Conservation (phyloP, 2,329 filamentous ascomycete species). For the Colletotrichum sp. region DNA sequence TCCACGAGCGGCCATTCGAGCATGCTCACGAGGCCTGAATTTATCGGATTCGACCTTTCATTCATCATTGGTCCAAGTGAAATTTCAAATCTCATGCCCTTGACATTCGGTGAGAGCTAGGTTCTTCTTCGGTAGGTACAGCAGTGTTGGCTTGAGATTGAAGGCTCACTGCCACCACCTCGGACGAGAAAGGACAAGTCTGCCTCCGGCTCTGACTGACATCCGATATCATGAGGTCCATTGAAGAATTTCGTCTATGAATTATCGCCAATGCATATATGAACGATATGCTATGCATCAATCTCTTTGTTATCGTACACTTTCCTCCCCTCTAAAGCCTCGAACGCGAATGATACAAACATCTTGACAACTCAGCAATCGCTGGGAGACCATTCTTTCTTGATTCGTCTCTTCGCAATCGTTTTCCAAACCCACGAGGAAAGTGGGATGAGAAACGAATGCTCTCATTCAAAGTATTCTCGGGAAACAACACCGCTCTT, state of each 20-base stretch:
- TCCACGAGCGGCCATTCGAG: background rate
- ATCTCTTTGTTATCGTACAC: background rate
- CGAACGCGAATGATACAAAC: background rate
- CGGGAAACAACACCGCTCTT: background rate
- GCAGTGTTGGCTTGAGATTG: background rate
- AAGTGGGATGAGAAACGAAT: background rate
- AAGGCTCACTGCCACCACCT: background rate
- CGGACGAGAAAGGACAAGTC: background rate
- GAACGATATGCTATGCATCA: background rate
- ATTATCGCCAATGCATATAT: background rate
- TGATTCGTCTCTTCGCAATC: background rate
- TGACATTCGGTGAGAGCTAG: background rate
- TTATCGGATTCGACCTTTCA: background rate
- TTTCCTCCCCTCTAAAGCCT: background rate
- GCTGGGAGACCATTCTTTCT: background rate
- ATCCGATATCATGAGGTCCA: background rate
- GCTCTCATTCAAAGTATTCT: accelerated
- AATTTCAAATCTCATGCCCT: background rate
- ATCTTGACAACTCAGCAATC: background rate
- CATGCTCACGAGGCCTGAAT: background rate
- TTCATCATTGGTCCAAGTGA: background rate
- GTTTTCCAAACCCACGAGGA: accelerated
- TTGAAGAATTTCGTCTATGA: background rate
- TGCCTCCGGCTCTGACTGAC: background rate
- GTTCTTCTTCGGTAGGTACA: background rate